A percentile compares a stretch with the other conserved stretches of the same genome.
phyloP scores from a whole-genome alignment of 768 basidiomycete genomes.

The Suillus cothurnatus region DNA sequence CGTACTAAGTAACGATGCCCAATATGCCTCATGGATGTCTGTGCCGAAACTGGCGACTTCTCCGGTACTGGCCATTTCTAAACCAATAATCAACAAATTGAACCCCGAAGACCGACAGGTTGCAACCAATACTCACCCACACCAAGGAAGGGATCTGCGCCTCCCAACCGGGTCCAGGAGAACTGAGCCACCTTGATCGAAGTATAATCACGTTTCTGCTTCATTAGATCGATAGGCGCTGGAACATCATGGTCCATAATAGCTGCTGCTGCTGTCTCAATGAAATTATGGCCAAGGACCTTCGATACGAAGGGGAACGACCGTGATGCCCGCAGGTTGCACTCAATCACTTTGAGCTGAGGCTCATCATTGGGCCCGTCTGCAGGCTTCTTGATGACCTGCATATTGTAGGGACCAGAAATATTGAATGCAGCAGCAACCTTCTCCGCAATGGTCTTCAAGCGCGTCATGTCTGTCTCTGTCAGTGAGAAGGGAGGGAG shows the following conservation, averaged over 20 bases:
- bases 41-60: conserved; percentile 96
- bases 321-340: conserved; percentile 95
- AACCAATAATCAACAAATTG: background rate
- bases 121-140: conserved; percentile 62
- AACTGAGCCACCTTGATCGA: conserved; percentile 98
- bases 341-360: conserved; percentile 96
- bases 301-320: conserved; percentile 99
- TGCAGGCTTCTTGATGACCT: conserved; percentile 85
- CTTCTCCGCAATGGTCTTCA: conserved; percentile 94
- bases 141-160: conserved; percentile 96
- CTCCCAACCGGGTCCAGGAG: conserved; percentile 94
- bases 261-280: conserved; percentile 88
- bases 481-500: conserved; percentile 89
- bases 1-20: conserved; percentile 91
- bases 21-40: conserved; percentile 94
- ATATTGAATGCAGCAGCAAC: conserved; percentile 95
- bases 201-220: conserved; percentile 83
- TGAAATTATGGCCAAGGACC: conserved; percentile 96
- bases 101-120: background rate
- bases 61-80: conserved; percentile 98
- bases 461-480: conserved; percentile 75
- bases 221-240: conserved; percentile 90
- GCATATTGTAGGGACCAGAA: conserved; percentile 99
- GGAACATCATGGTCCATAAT: conserved; percentile 88
- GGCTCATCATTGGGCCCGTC: conserved; percentile 53